Evolutionary conservation across 1,284 basidiomycete species (phyloP), one percentile per base, ranked within the genome.

Genomic region (Ustilago trichophora): DNA sequence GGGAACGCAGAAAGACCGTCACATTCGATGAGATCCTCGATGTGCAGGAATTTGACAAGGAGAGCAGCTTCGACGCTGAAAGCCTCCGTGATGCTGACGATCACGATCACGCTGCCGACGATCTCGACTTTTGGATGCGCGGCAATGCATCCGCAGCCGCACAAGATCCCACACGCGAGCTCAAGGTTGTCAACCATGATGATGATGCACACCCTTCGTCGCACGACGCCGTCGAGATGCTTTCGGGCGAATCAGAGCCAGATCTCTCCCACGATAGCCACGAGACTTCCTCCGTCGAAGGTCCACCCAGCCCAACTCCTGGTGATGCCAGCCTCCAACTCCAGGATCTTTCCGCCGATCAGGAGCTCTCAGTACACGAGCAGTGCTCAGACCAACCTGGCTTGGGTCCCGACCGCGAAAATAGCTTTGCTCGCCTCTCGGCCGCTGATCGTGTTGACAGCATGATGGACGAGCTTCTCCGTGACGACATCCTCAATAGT

Each of bases 11-110:
- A n/a, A 78, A 78, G 56, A 93, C 89, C 0, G 93, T 96, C 41
- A 92, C 89, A 0, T 96, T 92, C 72, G 87, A 91, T 80, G 88
- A 90, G 70, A 86, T 88, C 8, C 91, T 91, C 67, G 91, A 95
- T 70, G 91, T 96, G 22, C 84, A 94, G 55, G 92, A 95, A 80
- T 78, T 78, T 22, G 75, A 78, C 42, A 70, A 72, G 41, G 76
- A 78, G 49, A 72, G 67, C 56, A 75, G 73, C 56, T 75, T 77
- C 43, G 75, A 75, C 27, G 36, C 52, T 7, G 63, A 72, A 24
- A 73, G 70, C 46, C 34, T 73, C 19, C 44, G 48, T 31, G 69
- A 62, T 16, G 40, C 26, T n/a, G 62, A 51, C 19, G 55, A 66
- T 2, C n/a, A 40, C 18, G 27, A 53, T 19, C 32, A 42, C 2